Evolutionary conservation across 2,329 filamentous ascomycete species (phyloP).

Genomic region (Coleophoma crateriformis): DNA sequence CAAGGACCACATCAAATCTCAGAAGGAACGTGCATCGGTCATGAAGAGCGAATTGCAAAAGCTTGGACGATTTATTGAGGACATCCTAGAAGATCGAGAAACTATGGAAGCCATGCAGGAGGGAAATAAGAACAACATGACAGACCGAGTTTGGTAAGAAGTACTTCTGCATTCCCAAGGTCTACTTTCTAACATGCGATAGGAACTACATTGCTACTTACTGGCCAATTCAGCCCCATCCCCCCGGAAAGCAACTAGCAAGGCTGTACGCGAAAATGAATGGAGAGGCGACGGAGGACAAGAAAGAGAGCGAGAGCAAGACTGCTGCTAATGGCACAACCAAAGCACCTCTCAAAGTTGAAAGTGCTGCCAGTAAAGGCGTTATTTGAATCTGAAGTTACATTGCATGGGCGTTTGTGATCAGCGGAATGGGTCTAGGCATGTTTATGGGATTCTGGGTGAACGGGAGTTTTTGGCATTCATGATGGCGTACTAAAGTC

Average conservation of each 20-base stretch:
- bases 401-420: too few species aligned
- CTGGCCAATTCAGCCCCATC: slow-evolving; percentile 24
- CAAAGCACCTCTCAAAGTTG: too few species aligned
- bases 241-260: slow-evolving; percentile 19
- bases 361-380: too few species aligned
- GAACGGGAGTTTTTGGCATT: too few species aligned
- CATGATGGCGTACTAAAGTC: too few species aligned
- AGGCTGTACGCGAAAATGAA: slow-evolving; percentile 24
- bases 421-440: too few species aligned
- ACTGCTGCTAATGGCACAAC: neutral
- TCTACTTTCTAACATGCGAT: slow-evolving; percentile 9
- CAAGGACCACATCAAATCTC: slow-evolving; percentile 55
- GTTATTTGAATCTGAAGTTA: too few species aligned
- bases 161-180: neutral
- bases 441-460: too few species aligned
- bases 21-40: slow-evolving; percentile 55
- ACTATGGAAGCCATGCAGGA: slow-evolving; percentile 8
- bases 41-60: slow-evolving; percentile 55
- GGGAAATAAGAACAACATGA: slow-evolving; percentile 19
- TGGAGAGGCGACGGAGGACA: slow-evolving; percentile 1
- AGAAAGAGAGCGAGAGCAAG: neutral
- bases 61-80: slow-evolving; percentile 58
- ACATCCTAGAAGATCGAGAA: slow-evolving; percentile 10
- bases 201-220: slow-evolving; percentile 27
- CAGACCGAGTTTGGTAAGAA: slow-evolving; percentile 24